Percentiles rank a stretch among this genome's conserved stretches.
phyloP scores from a whole-genome alignment of 495 filamentous ascomycete genomes.

The Annulohypoxylon moriforme region DNA sequence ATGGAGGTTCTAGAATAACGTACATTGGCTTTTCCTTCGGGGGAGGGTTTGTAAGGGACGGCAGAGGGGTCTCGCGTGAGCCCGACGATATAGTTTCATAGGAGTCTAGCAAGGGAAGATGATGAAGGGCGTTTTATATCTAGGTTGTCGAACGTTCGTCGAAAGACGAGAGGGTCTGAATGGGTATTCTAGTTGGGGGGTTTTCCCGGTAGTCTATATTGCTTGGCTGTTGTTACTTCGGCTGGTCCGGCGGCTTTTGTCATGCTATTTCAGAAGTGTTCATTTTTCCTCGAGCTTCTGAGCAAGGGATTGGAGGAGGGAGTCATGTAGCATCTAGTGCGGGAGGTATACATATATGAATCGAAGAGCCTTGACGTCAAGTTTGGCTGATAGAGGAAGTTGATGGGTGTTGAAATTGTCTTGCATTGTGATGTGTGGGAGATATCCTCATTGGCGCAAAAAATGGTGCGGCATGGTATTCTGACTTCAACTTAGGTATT shows the following conservation, averaged over 20 bases:
- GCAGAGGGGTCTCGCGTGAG: slow-evolving; percentile 2
- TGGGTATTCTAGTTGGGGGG: not conserved
- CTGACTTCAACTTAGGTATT: not conserved
- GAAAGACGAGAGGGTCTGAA: slow-evolving; percentile 3
- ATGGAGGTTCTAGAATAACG: slow-evolving; percentile 24
- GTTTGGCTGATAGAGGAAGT: slow-evolving; percentile 1
- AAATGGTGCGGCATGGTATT: not conserved
- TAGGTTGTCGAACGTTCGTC: slow-evolving; percentile 25
- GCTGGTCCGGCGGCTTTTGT: slow-evolving; percentile 47
- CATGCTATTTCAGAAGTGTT: slow-evolving; percentile 31
- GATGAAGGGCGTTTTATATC: slow-evolving; percentile 36
- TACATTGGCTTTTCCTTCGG: slow-evolving; percentile 13
- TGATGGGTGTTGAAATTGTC: not conserved
- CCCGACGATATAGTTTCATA: slow-evolving; percentile 7
- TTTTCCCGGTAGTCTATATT: slow-evolving; percentile 15
- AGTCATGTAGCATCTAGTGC: slow-evolving; percentile 25
- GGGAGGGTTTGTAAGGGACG: slow-evolving; percentile 14
- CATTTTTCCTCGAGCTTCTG: slow-evolving; percentile 29
- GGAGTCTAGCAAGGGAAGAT: slow-evolving; percentile 13
- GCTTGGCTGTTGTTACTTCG: slow-evolving; percentile 42
- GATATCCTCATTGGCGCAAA: not conserved
- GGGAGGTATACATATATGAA: slow-evolving; percentile 38
- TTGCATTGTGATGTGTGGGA: not conserved
- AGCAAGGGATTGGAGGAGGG: slow-evolving; percentile 18
- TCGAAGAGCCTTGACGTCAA: slow-evolving; percentile 25